Base-by-base conservation (phyloP, 345 rosid species). In the Diplotaxis tenuifolia region DNA sequence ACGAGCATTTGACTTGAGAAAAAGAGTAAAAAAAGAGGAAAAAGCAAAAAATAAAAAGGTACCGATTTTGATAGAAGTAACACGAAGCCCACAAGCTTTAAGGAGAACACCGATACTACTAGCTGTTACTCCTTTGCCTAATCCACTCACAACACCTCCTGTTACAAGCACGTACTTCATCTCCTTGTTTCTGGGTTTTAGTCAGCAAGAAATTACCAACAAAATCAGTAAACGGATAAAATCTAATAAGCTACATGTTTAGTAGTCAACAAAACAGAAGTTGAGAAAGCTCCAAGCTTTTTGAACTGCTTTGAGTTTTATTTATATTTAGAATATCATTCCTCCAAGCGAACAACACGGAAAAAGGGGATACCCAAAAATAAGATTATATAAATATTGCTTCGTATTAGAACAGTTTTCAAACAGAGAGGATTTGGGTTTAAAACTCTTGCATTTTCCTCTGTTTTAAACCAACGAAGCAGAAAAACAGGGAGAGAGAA, bases 61-160 rank as follows among this genome's bases (percentile, higher is more conserved):
- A 88, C 96, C 96, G 64, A 91, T 91, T 77, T 91, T 91, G 61
- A 91, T 88, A 45, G 84, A 84, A 78, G 97, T 91, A 73, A 91
- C 88, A 10, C 95, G 85, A 62, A 91, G 94, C 65, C 92, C 95
- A 70, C 88, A 88, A 54, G 89, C 86, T 71, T 87, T 83, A 47
- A 91, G 97, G 36, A 87, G 83, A 62, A 85, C 75, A 16, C 92
- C 89, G 60, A 84, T 80, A 75, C 89, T 87, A 52, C 89, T 87
- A 8, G 92, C 89, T 6, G 89, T 87, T 7, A 87, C 89, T 71
- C 92, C 89, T 80, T 87, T 87, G 5, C 92, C 92, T 63, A 87
- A 79, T 28, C 92, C 92, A 70, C 89, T 85, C 18, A 87, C 89
- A 10, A 87, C 90, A 74, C 90, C 93, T 7, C 93, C 93, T 36